Evolutionary conservation across 1,284 basidiomycete species (phyloP), one percentile per base, ranked within the genome.

Genomic region (Meira nashicola): DNA sequence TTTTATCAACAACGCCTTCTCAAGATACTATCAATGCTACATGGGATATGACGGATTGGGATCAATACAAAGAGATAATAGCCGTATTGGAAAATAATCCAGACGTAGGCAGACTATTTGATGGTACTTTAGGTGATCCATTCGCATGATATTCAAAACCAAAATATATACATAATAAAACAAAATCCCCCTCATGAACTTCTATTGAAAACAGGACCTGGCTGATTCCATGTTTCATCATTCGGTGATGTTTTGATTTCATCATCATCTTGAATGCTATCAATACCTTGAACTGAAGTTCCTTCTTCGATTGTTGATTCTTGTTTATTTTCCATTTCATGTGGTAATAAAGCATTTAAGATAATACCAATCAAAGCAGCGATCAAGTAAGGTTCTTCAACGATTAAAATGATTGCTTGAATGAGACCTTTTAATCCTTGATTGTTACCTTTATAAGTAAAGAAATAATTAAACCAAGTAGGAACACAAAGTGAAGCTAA

Each of bases 21-120:
- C 40, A 12, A n/a, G 40, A n/a, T n/a, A 41, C 14, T n/a, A 41
- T 12, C 14, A 41, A n/a, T 12, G n/a, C 12, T n/a, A 12, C 40
- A n/a, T 41, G 14, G 12, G 40, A n/a, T 49, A 48, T 9, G 47
- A 55, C 28, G 41, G 55, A 63, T 3, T 56, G 62, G 51, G 60
- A 65, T 50, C 65, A 67, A 48, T 57, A 65, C 9, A 57, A 63
- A 1, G 63, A 64, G 8, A 67, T 67, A 17, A 52, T 67, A 1
- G 61, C 62, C 1, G 60, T 63, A 28, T 57, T 67, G 8, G 65
- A 67, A 38, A 63, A 60, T 9, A 64, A 65, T n/a, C 66, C 66
- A 9, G 66, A 68, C 41, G 63, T 68, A 17, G 65, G 66, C 58
- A 68, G 65, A 52, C 62, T 68, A 11, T 68, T 68, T 17, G 66